Conservation (phyloP, 2,329 filamentous ascomycete genomes). For the Bimuria novae-zelandiae region DNA sequence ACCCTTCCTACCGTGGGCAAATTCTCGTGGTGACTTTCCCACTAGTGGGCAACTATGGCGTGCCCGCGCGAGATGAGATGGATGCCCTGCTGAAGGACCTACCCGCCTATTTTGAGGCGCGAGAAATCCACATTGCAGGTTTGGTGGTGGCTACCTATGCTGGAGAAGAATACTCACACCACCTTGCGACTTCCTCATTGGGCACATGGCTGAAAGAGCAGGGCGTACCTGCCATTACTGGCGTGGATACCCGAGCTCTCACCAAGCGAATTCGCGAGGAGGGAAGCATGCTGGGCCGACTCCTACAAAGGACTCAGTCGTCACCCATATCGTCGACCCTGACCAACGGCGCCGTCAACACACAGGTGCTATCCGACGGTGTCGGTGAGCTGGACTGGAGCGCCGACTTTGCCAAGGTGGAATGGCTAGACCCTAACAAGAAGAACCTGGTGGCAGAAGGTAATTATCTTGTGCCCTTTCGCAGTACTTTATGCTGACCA, state of each 20-base stretch:
- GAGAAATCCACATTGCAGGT: slow-evolving; percentile 90
- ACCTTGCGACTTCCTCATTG: slow-evolving; percentile 85
- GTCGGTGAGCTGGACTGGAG: slow-evolving; percentile 52
- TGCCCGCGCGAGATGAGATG: slow-evolving; percentile 82
- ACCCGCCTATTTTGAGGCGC: slow-evolving; percentile 91
- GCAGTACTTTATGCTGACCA: slow-evolving; percentile 24
- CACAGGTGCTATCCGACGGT: slow-evolving; percentile 39
- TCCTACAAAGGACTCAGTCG: slow-evolving; percentile 71
- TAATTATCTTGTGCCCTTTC: slow-evolving; percentile 55
- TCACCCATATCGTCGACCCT: slow-evolving; percentile 32
- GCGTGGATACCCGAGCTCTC: slow-evolving; percentile 88
- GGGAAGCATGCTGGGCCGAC: slow-evolving; percentile 93
- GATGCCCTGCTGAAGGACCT: slow-evolving; percentile 85
- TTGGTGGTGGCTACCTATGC: slow-evolving; percentile 89
- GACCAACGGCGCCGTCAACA: slow-evolving; percentile 46
- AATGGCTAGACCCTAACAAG: slow-evolving; percentile 90
- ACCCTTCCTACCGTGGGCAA: slow-evolving; percentile 87
- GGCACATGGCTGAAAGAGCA: slow-evolving; percentile 97
- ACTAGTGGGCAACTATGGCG: slow-evolving; percentile 95
- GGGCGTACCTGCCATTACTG: slow-evolving; percentile 90
- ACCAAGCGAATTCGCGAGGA: slow-evolving; percentile 94
- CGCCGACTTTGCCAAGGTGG: slow-evolving; percentile 73
- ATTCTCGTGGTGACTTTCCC: slow-evolving; percentile 97
- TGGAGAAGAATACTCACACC: slow-evolving; percentile 94
- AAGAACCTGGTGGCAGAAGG: slow-evolving; percentile 94